A percentile compares a stretch with the other conserved stretches of the same genome.
These are phyloP conservation scores for Colletotrichum sp. DNA, from an alignment of 2,329 filamentous ascomycete genomes.

Conservation along the genomic window DNA sequence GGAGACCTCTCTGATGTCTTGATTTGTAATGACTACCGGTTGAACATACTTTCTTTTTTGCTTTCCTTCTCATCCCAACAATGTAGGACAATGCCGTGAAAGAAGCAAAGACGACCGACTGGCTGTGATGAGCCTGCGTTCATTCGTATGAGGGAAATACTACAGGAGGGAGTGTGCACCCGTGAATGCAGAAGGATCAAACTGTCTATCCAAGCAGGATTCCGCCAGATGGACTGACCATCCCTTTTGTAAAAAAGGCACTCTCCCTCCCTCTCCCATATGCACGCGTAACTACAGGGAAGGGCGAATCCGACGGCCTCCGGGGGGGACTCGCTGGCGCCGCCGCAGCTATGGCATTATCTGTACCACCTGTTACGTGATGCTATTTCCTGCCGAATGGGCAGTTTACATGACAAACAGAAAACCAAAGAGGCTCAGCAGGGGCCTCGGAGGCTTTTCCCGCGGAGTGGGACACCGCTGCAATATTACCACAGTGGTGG, in stretches of 20 bases:
- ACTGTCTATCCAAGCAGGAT: background rate
- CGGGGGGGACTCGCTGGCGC: background rate
- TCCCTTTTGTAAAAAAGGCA: background rate
- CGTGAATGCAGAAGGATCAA: background rate
- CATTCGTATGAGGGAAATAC: background rate
- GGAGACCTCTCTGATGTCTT: background rate
- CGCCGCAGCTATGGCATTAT: conserved; percentile 15
- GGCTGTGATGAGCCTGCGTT: background rate
- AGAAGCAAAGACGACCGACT: background rate
- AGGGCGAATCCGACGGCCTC: background rate
- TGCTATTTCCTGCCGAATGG: conserved; percentile 14
- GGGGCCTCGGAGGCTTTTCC: background rate
- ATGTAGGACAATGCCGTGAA: background rate
- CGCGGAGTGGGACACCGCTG: background rate
- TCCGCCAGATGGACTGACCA: background rate
- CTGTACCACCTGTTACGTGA: conserved; percentile 15
- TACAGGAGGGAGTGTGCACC: background rate
- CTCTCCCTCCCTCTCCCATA: background rate
- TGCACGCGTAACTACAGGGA: background rate
- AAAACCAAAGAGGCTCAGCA: conserved; percentile 9
- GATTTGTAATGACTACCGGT: background rate
- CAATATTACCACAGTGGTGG: background rate
- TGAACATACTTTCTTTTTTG: background rate
- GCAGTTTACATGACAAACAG: conserved; percentile 22
- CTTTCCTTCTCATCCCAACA: background rate